These are phyloP conservation scores for Penicillium digitatum DNA, from an alignment of 2,329 filamentous ascomycete genomes.

Conservation along the genomic window DNA sequence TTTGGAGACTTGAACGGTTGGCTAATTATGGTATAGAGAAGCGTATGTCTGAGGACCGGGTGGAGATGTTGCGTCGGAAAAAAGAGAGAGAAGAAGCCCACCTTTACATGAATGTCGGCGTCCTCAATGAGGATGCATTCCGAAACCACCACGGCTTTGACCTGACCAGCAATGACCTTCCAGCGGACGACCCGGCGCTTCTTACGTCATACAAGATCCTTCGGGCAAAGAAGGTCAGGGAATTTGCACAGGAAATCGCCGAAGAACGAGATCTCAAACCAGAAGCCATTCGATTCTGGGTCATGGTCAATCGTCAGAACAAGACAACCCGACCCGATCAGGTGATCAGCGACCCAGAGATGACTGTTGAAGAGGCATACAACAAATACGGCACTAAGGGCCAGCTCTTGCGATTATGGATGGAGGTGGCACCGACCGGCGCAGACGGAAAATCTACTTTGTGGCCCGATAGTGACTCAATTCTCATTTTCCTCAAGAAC, in stretches of 20 bases:
- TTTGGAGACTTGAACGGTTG: too few relatives aligned
- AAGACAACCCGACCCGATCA: constrained; percentile 91
- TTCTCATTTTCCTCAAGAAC: constrained; percentile 87
- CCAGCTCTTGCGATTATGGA: constrained; percentile 73
- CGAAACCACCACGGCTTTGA: constrained; percentile 78
- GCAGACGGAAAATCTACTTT: constrained; percentile 63
- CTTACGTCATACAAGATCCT: constrained; percentile 71
- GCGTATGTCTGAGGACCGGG: constrained; percentile 77
- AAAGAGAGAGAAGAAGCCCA: constrained; percentile 94
- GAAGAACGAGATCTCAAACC: constrained; percentile 65
- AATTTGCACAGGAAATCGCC: constrained; percentile 69
- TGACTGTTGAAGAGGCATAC: constrained; percentile 72
- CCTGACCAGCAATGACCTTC: constrained; percentile 64
- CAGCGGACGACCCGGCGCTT: constrained; percentile 61
- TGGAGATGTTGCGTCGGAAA: constrained; percentile 67
- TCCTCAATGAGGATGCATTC: constrained; percentile 80
- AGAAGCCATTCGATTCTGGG: constrained; percentile 76
- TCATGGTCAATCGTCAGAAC: constrained; percentile 98
- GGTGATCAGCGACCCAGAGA: constrained; percentile 71
- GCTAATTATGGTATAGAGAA: constrained; percentile 50
- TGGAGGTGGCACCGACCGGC: constrained; percentile 69
- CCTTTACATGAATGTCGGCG: constrained; percentile 79
- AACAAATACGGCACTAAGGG: constrained; percentile 66
- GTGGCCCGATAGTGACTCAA: constrained; percentile 61
- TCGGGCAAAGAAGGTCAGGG: constrained; percentile 68